Percentiles rank a stretch among this genome's conserved stretches.
Evolutionary conservation across 2,329 filamentous ascomycete species (phyloP).

Genomic region (Colletotrichum cordylinicola): DNA sequence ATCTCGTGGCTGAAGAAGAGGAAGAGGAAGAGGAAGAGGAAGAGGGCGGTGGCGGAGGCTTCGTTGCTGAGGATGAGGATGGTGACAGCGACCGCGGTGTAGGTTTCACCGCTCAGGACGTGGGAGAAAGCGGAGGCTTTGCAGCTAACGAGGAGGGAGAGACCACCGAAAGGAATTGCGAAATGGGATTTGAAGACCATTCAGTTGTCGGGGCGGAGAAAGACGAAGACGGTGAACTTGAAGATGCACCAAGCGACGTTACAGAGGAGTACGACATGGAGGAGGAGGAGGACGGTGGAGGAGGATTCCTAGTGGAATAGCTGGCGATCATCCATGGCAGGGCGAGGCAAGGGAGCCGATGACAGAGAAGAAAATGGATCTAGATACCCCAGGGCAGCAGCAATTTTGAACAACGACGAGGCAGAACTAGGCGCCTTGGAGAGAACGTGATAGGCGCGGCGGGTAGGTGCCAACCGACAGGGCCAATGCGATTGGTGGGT

Average conservation of each 20-base stretch:
- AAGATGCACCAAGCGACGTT: constrained; percentile 43
- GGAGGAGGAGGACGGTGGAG: constrained; percentile 45
- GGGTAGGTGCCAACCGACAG: not conserved
- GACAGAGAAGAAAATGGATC: not conserved
- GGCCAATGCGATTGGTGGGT: not conserved
- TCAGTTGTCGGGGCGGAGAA: constrained; percentile 8
- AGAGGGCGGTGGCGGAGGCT: not conserved
- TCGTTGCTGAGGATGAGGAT: not conserved
- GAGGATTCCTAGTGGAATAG: constrained; percentile 50
- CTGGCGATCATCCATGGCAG: not conserved
- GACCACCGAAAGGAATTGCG: not conserved
- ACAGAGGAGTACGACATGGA: constrained; percentile 50
- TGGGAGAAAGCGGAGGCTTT: not conserved
- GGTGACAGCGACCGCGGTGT: not conserved
- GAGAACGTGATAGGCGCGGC: not conserved
- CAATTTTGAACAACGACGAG: not conserved
- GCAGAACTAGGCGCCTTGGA: not conserved
- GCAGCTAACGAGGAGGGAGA: not conserved
- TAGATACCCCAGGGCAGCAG: not conserved
- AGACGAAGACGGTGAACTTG: constrained; percentile 35
- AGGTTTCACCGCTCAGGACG: not conserved
- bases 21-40: not conserved
- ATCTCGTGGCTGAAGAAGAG: not conserved
- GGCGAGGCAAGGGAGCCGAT: not conserved
- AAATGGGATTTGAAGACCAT: not conserved